Base-by-base conservation (phyloP, 1,139 yeast species). In the Taphrina pruni region DNA sequence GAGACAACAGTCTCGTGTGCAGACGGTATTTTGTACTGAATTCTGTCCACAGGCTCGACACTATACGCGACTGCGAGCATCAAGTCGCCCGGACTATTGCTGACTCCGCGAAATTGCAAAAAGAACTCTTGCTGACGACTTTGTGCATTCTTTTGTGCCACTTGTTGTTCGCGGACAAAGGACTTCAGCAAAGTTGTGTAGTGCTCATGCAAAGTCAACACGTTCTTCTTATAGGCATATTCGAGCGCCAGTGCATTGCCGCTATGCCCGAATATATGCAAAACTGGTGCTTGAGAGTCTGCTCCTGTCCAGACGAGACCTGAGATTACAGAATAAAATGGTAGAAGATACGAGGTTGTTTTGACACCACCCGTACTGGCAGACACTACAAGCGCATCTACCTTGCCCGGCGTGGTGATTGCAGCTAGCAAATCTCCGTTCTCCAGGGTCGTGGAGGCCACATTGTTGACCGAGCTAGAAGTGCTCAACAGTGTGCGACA, bases 11-110 rank as follows among this genome's bases (percentile, higher is more conserved):
- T 26, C 41, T 14, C 35, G 14, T 38, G 14, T 20, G 51, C 32
- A 14, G 62, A 38, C 9, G 52, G 36, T n/a, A 58, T 58, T 41
- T 45, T 45, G 45, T 58, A 58, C 54, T 58, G 51, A 1, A 58
- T 45, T 41, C 45, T 32, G 39, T 58, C 36, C 26, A 58, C 62
- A 46, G 62, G 62, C 21, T 58, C 51, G 9, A 45, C 20, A 5
- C 54, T 32, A n/a, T 58, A 58, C 3, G 54, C 20, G 5, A 45
- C 14, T 7, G 62, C 54, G 9, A 58, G 43, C 17, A 26, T 6
- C 11, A 58, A 1, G 9, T 17, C 21, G 8, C 41, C 62, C 1
- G 39, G 54, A n/a, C 51, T 38, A 1, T n/a, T 14, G 20, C 51
- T 2, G 12, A 32, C 62, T n/a, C 62, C 62, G 26, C n/a, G 45